Conservation (phyloP, 1,284 basidiomycete genomes). For the Coniferiporia weirii region DNA sequence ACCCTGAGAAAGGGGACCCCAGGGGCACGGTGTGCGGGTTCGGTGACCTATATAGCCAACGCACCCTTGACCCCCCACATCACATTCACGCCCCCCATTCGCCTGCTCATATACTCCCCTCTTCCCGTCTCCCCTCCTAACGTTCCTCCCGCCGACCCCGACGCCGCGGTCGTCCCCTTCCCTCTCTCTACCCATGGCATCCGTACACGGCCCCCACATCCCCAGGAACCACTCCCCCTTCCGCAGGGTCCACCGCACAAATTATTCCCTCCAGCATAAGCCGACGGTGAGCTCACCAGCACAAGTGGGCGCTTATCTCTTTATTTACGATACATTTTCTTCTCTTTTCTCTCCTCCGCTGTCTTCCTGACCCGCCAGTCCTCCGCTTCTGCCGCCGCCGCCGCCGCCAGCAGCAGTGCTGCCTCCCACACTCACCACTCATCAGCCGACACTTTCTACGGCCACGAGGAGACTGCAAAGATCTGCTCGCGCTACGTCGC, state of each 20-base stretch:
- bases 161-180: not conserved
- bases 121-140: not conserved
- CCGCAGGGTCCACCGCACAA: not conserved
- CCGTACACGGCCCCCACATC: slow-evolving; percentile 6
- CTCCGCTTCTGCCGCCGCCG: not conserved
- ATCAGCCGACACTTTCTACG: slow-evolving; percentile 34
- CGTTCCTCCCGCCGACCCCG: not conserved
- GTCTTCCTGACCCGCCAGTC: too few species aligned
- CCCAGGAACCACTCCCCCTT: slow-evolving; percentile 1
- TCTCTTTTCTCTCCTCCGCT: too few species aligned
- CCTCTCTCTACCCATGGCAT: not conserved
- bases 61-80: too few species aligned
- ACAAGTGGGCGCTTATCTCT: too few species aligned
- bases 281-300: not conserved
- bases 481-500: slow-evolving; percentile 39
- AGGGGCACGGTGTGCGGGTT: too few species aligned
- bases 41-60: too few species aligned
- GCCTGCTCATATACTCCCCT: too few species aligned
- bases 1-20: too few species aligned
- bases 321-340: too few species aligned
- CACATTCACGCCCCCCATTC: too few species aligned
- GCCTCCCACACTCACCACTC: not conserved
- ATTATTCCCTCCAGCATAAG: not conserved
- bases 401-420: not conserved
- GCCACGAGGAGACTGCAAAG: slow-evolving; percentile 38